These are phyloP conservation scores for Melanopsichium pennsylvanicum DNA, from an alignment of 1,284 basidiomycete genomes.

Conservation along the genomic window DNA sequence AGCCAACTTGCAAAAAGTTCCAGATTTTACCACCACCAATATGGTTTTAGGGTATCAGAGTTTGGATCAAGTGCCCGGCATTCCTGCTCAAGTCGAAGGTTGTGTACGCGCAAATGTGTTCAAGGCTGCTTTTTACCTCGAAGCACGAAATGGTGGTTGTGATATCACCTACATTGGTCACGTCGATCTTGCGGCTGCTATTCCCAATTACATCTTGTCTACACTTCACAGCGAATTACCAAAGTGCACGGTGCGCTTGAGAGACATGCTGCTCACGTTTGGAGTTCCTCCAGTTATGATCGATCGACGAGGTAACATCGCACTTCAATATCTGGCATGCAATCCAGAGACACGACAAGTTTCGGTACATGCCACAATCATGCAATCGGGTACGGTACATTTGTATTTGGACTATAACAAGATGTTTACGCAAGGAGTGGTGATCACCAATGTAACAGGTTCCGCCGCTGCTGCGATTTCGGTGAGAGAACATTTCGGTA, in stretches of 20 bases:
- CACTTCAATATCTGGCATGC: constrained; percentile 38
- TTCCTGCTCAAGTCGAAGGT: constrained; percentile 33
- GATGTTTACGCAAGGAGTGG: constrained; percentile 51
- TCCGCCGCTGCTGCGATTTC: constrained; percentile 23
- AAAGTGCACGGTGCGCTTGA: constrained; percentile 23
- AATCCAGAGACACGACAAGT: constrained; percentile 41
- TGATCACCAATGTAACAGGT: constrained; percentile 25
- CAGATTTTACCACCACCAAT: constrained; percentile 32
- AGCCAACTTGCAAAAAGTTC: constrained; percentile 26
- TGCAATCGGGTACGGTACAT: constrained; percentile 41
- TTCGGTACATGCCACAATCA: constrained; percentile 33
- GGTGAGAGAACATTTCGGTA: constrained; percentile 33
- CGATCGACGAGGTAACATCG: constrained; percentile 35
- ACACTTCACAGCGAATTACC: constrained; percentile 45
- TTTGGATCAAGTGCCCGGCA: constrained; percentile 34
- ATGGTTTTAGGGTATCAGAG: constrained; percentile 43
- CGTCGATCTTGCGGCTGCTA: constrained; percentile 30
- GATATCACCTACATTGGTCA: constrained; percentile 50
- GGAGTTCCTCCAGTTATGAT: constrained; percentile 51
- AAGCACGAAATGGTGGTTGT: constrained; percentile 33
- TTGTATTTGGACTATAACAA: constrained; percentile 48
- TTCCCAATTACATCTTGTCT: constrained; percentile 46
- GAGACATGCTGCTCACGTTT: constrained; percentile 47
- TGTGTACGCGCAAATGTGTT: constrained; percentile 45
- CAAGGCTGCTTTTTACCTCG: constrained; percentile 46